Conservation (phyloP, 495 filamentous ascomycete genomes). For the Annulohypoxylon moriforme region DNA sequence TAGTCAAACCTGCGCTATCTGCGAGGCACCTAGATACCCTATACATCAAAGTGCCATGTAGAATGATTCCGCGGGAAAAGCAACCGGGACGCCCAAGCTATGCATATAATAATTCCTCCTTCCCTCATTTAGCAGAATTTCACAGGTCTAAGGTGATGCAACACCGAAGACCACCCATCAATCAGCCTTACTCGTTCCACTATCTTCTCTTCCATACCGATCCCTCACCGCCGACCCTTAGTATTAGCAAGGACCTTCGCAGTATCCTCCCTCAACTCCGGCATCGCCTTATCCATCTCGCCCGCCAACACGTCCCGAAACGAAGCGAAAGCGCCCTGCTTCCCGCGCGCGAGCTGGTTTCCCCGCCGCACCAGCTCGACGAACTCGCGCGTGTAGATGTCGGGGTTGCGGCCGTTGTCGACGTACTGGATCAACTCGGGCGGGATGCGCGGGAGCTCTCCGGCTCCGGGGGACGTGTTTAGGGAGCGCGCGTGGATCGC, state of each 20-base stretch:
- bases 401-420: slow-evolving; percentile 91
- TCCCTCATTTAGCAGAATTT: neutral
- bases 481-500: slow-evolving; percentile 61
- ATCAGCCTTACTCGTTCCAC: neutral
- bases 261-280: slow-evolving; percentile 79
- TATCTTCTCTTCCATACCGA: too few species aligned
- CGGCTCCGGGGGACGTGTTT: too few species aligned
- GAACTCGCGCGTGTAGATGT: slow-evolving; percentile 98
- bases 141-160: too few species aligned
- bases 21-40: neutral
- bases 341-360: slow-evolving; percentile 88
- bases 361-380: slow-evolving; percentile 86
- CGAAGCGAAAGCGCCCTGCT: slow-evolving; percentile 78
- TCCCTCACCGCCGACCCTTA: neutral
- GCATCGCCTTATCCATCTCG: slow-evolving; percentile 82
- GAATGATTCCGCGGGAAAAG: neutral
- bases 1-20: neutral
- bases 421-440: slow-evolving; percentile 95
- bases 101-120: neutral
- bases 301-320: slow-evolving; percentile 85
- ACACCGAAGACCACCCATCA: too few species aligned
- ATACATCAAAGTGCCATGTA: neutral
- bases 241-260: slow-evolving; percentile 66
- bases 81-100: slow-evolving; percentile 22
- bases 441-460: slow-evolving; percentile 67